Evolutionary conservation across 2,329 filamentous ascomycete species (phyloP).

Genomic region (Teratosphaeria pseudoeucalypti): DNA sequence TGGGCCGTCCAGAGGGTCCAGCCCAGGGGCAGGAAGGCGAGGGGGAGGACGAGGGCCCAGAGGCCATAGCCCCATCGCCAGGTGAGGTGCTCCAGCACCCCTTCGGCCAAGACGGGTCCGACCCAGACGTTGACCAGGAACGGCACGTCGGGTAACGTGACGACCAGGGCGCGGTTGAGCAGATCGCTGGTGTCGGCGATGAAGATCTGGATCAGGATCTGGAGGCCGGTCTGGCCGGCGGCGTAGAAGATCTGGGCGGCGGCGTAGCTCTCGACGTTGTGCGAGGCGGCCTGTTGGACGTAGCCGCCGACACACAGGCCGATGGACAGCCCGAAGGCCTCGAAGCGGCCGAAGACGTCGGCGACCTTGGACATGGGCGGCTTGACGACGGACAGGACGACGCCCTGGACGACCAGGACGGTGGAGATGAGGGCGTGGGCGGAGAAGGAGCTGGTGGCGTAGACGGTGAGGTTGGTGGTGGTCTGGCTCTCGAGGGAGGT

Average conservation of each 20-base stretch:
- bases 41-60: conserved; percentile 50
- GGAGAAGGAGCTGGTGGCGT: conserved; percentile 55
- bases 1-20: conserved; percentile 43
- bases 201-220: conserved; percentile 54
- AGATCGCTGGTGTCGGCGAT: conserved; percentile 53
- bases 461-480: conserved; percentile 50
- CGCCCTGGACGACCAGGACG: conserved; percentile 52
- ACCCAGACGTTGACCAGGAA: conserved; percentile 54
- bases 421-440: conserved; percentile 57
- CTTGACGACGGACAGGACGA: conserved; percentile 53
- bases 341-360: conserved; percentile 52
- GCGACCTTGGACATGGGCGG: conserved; percentile 52
- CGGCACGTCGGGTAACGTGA: conserved; percentile 48
- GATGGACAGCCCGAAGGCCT: conserved; percentile 47
- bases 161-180: conserved; percentile 49
- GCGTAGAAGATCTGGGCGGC: conserved; percentile 53
- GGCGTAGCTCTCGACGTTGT: conserved; percentile 45
- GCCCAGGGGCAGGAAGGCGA: conserved; percentile 45
- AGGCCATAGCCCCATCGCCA: conserved; percentile 57
- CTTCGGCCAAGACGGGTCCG: conserved; percentile 43
- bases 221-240: conserved; percentile 48
- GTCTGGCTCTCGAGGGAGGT: conserved; percentile 59
- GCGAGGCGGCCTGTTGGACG: conserved; percentile 46
- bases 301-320: conserved; percentile 47
- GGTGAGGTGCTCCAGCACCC: conserved; percentile 36